Evolutionary conservation across 495 filamentous ascomycete species (phyloP).

Genomic region (Aspergillus mulundensis): DNA sequence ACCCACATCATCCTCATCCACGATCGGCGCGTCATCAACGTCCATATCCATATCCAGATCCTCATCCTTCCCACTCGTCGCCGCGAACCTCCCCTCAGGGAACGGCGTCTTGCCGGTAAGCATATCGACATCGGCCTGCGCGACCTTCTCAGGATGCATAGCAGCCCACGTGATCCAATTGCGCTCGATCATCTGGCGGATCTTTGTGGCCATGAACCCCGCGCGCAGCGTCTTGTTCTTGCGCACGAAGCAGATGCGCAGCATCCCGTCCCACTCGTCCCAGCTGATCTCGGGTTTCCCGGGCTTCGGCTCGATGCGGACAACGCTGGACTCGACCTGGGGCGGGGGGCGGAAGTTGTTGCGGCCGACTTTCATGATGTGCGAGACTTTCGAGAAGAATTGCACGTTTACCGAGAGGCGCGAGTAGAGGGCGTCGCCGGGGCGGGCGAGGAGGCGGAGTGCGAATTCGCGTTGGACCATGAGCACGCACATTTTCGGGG

Average conservation of each 20-base stretch:
- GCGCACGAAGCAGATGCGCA: constrained; percentile 77
- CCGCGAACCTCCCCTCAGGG: constrained; percentile 73
- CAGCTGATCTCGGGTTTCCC: constrained; percentile 83
- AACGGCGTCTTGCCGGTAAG: constrained; percentile 56
- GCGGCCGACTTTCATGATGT: constrained; percentile 88
- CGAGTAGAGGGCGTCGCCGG: constrained; percentile 80
- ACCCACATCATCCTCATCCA: constrained; percentile 56
- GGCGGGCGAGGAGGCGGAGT: constrained; percentile 68
- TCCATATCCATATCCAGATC: constrained; percentile 40
- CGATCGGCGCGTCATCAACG: constrained; percentile 39
- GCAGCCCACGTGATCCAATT: constrained; percentile 67
- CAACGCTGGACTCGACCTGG: constrained; percentile 81
- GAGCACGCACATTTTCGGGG: constrained; percentile 74
- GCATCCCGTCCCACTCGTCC: constrained; percentile 89
- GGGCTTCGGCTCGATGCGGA: constrained; percentile 70
- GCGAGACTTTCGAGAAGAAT: constrained; percentile 85
- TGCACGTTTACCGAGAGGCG: constrained; percentile 87
- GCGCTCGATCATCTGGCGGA: constrained; percentile 82
- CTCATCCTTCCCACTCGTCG: constrained; percentile 5
- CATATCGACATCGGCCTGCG: constrained; percentile 1
- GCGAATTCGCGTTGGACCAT: constrained; percentile 81
- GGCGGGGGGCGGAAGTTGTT: constrained; percentile 96
- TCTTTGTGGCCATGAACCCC: constrained; percentile 69
- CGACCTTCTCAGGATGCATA: constrained; percentile 5
- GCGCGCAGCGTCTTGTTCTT: constrained; percentile 75